These are phyloP conservation scores for Collybia mongolica DNA, from an alignment of 768 basidiomycete species.

Conservation along the genomic window DNA sequence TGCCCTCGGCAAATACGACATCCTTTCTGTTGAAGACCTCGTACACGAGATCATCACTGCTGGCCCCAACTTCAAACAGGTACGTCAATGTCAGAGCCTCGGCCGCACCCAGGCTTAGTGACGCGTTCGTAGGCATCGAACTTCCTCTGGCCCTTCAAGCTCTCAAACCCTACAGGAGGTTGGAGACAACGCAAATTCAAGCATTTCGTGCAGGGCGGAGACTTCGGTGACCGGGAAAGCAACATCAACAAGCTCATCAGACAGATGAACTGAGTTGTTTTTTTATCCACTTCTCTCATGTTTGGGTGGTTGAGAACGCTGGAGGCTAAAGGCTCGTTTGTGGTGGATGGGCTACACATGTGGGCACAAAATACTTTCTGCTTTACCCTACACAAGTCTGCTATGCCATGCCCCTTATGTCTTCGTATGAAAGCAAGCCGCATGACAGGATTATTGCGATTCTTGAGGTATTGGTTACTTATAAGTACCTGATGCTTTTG, in stretches of 20 bases:
- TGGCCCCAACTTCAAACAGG: slow-evolving; percentile 99
- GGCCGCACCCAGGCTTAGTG: slow-evolving; percentile 6
- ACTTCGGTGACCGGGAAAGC: slow-evolving; percentile 94
- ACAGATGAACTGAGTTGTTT: slow-evolving; percentile 77
- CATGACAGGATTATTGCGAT: slow-evolving; percentile 2
- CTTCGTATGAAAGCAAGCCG: slow-evolving; percentile 16
- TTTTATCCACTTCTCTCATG: slow-evolving; percentile 1
- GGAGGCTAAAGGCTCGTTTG: not conserved
- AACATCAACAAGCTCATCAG: slow-evolving; percentile 98
- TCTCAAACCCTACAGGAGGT: slow-evolving; percentile 98
- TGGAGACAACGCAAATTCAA: slow-evolving; percentile 99
- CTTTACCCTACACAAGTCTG: slow-evolving; percentile 10
- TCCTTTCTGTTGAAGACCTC: slow-evolving; percentile 96
- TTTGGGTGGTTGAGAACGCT: slow-evolving; percentile 12
- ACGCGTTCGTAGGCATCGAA: slow-evolving; percentile 62
- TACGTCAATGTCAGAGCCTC: slow-evolving; percentile 25
- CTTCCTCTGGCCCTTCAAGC: slow-evolving; percentile 99
- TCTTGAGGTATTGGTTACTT: no score
- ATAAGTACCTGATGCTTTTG: no score
- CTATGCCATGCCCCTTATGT: slow-evolving; percentile 7
- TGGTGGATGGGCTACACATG: slow-evolving; percentile 11
- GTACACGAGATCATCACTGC: slow-evolving; percentile 94
- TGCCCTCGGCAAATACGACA: slow-evolving; percentile 88
- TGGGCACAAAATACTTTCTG: slow-evolving; percentile 12
- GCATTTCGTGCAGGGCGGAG: slow-evolving; percentile 94